Evolutionary conservation across 2,329 filamentous ascomycete genomes (phyloP), one percentile per base, ranked within the genome.

Genomic region (Cercospora sesami): DNA sequence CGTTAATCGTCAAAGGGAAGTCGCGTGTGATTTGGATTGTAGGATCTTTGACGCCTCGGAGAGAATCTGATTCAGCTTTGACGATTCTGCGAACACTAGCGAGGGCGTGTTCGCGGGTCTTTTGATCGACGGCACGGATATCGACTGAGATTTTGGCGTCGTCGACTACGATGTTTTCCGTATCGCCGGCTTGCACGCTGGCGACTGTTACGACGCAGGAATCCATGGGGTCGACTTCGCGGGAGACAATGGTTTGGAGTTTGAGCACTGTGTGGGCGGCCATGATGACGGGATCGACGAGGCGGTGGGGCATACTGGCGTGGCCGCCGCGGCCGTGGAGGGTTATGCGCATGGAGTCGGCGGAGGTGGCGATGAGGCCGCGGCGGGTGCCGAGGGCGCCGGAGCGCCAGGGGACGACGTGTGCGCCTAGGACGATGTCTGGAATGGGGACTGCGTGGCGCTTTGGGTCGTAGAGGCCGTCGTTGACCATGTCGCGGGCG

Each of bases 401-500:
- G 57, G 73, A 67, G 57, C 80, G 74, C 60, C 77, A 77, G 0
- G 82, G 80, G 79, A 87, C 83, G 0, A 89, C 84, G 74, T 89
- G 87, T 58, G 83, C 85, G 0, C 86, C 87, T 1, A 89, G 78
- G 21, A 83, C 81, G 21, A 87, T 78, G 72, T 89, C 85, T 3
- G 86, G 86, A n/a, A 83, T 78, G 0, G 85, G 85, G 2, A 87
- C 79, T 63, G 79, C 82, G 68, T 78, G 75, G 14, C 67, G 69
- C 26, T 73, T 72, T 0, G 74, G 69, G 7, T 83, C 78, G 71
- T 87, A 89, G 36, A 89, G 72, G 0, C 87, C 86, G 72, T 86
- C 86, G 51, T 86, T 83, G 3, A 90, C 80, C 87, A 89, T 90
- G 26, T 86, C 79, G 76, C 84, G 83, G 0, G 90, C 90, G 0